Conservation (phyloP, 1,284 basidiomycete species). For the Wallemia mellicola region DNA sequence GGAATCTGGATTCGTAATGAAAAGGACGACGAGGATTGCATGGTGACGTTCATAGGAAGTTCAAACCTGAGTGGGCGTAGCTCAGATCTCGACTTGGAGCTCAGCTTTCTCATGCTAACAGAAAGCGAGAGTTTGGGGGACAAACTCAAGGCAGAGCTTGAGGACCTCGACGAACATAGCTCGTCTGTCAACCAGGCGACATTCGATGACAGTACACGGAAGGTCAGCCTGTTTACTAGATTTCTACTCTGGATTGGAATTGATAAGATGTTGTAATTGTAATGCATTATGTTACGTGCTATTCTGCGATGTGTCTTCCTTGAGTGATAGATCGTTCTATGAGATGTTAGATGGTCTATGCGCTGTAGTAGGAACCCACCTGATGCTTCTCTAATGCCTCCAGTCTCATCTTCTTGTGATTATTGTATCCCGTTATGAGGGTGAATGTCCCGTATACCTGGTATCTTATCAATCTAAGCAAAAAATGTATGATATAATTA, state of each 20-base stretch:
- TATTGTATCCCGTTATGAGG: background rate
- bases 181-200: slow-evolving; percentile 18
- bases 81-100: slow-evolving; percentile 65
- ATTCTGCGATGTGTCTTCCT: background rate
- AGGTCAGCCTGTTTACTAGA: slow-evolving; percentile 37
- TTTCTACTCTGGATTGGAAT: slow-evolving; percentile 24
- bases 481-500: background rate
- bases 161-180: slow-evolving; percentile 17
- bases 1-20: slow-evolving; percentile 21
- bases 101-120: slow-evolving; percentile 59
- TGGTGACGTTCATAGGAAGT: slow-evolving; percentile 68
- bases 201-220: slow-evolving; percentile 24
- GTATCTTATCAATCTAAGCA: background rate
- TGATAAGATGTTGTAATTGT: slow-evolving; percentile 1
- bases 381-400: background rate
- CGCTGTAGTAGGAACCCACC: background rate
- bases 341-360: background rate
- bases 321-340: background rate
- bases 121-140: slow-evolving; percentile 19
- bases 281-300: too few relatives aligned
- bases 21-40: slow-evolving; percentile 19
- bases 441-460: background rate
- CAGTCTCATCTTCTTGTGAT: background rate
- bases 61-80: slow-evolving; percentile 86
- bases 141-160: slow-evolving; percentile 20